Conservation (phyloP, 257 asterid species). For the Striga asiatica region DNA sequence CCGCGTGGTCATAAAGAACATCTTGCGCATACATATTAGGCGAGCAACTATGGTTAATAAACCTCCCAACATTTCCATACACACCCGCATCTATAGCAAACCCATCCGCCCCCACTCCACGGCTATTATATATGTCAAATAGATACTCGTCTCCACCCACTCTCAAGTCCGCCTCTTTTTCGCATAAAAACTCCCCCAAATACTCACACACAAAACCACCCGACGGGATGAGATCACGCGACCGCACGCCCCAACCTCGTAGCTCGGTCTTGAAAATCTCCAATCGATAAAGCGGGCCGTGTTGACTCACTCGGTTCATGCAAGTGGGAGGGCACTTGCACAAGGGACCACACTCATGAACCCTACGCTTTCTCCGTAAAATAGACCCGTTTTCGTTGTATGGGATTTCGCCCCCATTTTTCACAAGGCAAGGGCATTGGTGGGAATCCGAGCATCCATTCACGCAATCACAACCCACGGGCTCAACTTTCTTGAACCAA, state of each 20-base stretch:
- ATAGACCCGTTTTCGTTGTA: conserved; percentile 46
- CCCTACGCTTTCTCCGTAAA: conserved; percentile 25
- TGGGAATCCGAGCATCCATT: conserved; percentile 50
- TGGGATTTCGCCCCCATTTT: conserved; percentile 53
- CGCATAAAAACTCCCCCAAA: conserved; percentile 53
- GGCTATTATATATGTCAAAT: conserved; percentile 38
- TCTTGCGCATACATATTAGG: conserved; percentile 69
- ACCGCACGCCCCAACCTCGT: conserved; percentile 89
- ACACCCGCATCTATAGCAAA: conserved; percentile 56
- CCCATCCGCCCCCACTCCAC: conserved; percentile 26
- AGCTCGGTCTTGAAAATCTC: conserved; percentile 62
- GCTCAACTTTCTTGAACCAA: conserved; percentile 22
- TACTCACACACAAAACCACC: conserved; percentile 84
- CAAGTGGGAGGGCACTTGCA: conserved; percentile 77
- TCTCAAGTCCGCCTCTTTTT: conserved; percentile 52
- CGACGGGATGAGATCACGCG: conserved; percentile 31
- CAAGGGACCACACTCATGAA: conserved; percentile 75
- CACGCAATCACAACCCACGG: conserved; percentile 51
- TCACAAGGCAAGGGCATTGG: conserved; percentile 41
- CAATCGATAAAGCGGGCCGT: conserved; percentile 33
- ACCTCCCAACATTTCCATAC: conserved; percentile 67
- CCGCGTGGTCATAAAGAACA: conserved; percentile 56
- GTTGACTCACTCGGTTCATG: conserved; percentile 62
- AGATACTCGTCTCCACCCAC: conserved; percentile 51
- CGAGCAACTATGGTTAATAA: conserved; percentile 73